Evolutionary conservation across 1,284 basidiomycete genomes (phyloP).

Genomic region (Fomitopsis schrenkii): DNA sequence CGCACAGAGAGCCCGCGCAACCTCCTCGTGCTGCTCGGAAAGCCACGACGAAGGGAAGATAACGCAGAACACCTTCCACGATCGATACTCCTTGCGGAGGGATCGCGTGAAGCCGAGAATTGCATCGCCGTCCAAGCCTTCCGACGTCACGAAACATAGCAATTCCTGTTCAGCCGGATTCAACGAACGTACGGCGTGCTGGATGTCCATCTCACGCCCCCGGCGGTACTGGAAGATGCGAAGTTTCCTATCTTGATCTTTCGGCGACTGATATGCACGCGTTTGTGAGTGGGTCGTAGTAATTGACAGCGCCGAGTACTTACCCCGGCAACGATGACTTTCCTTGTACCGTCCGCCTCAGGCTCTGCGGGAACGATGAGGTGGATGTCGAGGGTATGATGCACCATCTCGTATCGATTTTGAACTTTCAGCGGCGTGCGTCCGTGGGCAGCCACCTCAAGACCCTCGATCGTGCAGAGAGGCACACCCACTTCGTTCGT

Average conservation of each 20-base stretch:
- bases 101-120: conserved; percentile 14
- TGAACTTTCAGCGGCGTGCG: neutral
- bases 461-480: conserved; percentile 8
- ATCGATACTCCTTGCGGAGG: conserved; percentile 13
- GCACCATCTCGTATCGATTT: neutral
- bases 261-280: neutral
- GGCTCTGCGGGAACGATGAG: neutral
- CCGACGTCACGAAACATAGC: conserved; percentile 12
- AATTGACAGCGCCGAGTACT: neutral
- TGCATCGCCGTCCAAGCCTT: conserved; percentile 14
- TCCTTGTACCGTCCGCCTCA: neutral
- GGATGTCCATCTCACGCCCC: conserved; percentile 13
- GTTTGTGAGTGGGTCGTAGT: neutral
- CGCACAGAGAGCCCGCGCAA: neutral
- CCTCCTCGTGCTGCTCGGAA: neutral
- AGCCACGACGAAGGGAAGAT: conserved; percentile 3
- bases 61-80: conserved; percentile 13
- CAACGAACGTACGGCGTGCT: conserved; percentile 3
- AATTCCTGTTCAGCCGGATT: conserved; percentile 4
- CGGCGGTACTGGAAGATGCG: conserved; percentile 7
- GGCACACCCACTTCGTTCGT: conserved; percentile 10
- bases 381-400: neutral
- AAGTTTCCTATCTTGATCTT: neutral
- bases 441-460: neutral
- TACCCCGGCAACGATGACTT: neutral